Evolutionary conservation across 306 rosid species (phyloP).

Genomic region (Carpinus viminea): DNA sequence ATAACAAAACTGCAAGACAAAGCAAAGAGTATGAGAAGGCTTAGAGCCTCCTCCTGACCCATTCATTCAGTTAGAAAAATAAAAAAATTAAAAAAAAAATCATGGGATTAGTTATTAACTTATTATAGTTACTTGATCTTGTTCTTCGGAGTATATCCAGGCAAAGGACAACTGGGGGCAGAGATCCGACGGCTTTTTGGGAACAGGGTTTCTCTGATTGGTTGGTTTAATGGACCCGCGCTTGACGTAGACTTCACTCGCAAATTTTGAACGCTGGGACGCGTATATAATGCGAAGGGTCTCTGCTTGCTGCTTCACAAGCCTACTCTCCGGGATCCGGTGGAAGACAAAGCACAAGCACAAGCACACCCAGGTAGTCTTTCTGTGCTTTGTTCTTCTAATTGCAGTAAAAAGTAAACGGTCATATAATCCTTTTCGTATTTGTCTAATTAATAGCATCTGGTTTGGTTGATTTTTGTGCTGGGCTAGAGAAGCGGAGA

Average conservation of each 20-base stretch:
- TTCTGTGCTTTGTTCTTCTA: constrained; percentile 9
- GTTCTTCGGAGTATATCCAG: background rate
- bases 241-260: background rate
- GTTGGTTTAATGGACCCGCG: background rate
- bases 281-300: constrained; percentile 6
- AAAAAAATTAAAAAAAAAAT: background rate
- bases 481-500: constrained; percentile 43
- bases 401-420: constrained; percentile 1
- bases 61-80: background rate
- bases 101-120: background rate
- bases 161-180: background rate
- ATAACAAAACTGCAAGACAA: constrained; percentile 1
- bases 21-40: constrained; percentile 1
- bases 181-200: background rate
- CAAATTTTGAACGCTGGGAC: background rate
- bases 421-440: constrained; percentile 4
- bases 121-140: background rate
- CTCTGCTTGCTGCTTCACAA: background rate
- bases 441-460: constrained; percentile 25
- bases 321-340: background rate
- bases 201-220: background rate
- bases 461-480: constrained; percentile 22
- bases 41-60: background rate
- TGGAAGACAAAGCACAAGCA: background rate
- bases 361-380: constrained; percentile 43